Percentiles rank a stretch among this genome's conserved stretches.
Evolutionary conservation across 805 yeast genomes (phyloP).

Genomic region (Candida mattraensis): DNA sequence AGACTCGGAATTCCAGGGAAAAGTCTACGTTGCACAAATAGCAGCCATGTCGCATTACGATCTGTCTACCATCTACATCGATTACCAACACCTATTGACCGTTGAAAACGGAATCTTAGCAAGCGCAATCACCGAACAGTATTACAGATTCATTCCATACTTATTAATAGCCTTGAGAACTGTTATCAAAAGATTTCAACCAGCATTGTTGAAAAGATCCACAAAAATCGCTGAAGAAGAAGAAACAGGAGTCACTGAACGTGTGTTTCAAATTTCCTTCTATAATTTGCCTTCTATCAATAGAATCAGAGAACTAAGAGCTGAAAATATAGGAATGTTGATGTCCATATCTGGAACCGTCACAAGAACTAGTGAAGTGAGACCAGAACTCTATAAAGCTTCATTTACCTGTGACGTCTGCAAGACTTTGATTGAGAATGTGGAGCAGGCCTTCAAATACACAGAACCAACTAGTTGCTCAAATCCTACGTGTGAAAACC

Average conservation of each 20-base stretch:
- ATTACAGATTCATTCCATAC: constrained; percentile 88
- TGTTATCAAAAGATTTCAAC: constrained; percentile 73
- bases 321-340: constrained; percentile 84
- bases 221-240: constrained; percentile 41
- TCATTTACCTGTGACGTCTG: constrained; percentile 89
- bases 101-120: constrained; percentile 87
- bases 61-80: constrained; percentile 75
- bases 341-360: constrained; percentile 91
- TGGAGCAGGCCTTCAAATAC: constrained; percentile 89
- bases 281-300: constrained; percentile 80
- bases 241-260: constrained; percentile 51
- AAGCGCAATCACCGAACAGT: constrained; percentile 85
- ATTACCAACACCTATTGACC: constrained; percentile 72
- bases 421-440: constrained; percentile 78
- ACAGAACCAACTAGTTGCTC: constrained; percentile 95
- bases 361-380: constrained; percentile 92
- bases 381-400: constrained; percentile 89
- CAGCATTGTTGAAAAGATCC: constrained; percentile 55
- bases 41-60: constrained; percentile 78
- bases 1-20: constrained; percentile 48
- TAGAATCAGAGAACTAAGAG: constrained; percentile 85
- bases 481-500: constrained; percentile 83
- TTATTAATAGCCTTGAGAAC: constrained; percentile 71
- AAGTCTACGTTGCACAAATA: constrained; percentile 73
- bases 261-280: constrained; percentile 86